Conservation (phyloP, 441 rosid genomes). For the Corymbia citriodora region DNA sequence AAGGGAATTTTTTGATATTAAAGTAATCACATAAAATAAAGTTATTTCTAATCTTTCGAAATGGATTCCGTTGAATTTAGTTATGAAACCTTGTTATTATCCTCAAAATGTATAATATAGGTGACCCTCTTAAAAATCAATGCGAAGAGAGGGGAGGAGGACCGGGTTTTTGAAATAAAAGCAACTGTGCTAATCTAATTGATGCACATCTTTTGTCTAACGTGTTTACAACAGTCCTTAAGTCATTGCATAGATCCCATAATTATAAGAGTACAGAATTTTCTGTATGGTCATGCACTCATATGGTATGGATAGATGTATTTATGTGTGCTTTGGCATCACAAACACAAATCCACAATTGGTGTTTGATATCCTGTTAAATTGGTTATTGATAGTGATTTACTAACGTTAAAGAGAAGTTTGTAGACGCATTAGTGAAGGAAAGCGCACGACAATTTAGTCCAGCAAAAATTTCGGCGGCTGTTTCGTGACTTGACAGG, state of each 20-base stretch:
- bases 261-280: too few relatives aligned
- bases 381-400: not conserved
- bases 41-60: not conserved
- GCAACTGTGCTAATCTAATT: not conserved
- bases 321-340: too few relatives aligned
- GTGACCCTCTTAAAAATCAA: not conserved
- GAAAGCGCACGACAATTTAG: not conserved
- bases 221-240: not conserved
- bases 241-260: not conserved
- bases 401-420: not conserved
- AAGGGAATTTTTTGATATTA: accelerated
- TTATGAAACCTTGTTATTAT: not conserved
- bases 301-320: too few relatives aligned
- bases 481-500: too few relatives aligned
- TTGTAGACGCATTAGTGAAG: not conserved
- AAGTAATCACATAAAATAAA: accelerated
- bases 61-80: not conserved
- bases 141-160: not conserved
- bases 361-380: not conserved
- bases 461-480: not conserved
- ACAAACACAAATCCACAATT: not conserved
- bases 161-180: not conserved
- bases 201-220: accelerated
- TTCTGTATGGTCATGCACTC: not conserved
- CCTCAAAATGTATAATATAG: not conserved